Conservation (phyloP, 1,139 yeast genomes). For the Pichia norvegensis region DNA sequence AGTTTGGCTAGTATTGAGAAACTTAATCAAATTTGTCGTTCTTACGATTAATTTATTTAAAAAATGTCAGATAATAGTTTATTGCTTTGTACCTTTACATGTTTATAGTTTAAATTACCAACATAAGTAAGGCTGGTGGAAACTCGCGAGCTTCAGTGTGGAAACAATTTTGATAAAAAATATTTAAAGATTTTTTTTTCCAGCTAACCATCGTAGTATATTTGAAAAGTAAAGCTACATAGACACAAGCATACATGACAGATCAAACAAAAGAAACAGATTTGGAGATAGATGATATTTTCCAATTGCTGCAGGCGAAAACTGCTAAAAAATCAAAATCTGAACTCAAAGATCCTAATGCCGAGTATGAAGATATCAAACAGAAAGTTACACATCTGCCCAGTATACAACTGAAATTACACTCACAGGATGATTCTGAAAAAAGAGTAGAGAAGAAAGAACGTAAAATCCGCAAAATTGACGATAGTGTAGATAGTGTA, state of each 20-base stretch:
- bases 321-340: neutral
- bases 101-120: neutral
- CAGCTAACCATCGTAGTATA: too few species aligned
- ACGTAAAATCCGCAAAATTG: conserved; percentile 27
- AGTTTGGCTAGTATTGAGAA: conserved; percentile 85
- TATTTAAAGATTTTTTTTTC: too few species aligned
- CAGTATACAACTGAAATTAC: conserved; percentile 12
- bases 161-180: too few species aligned
- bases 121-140: too few species aligned
- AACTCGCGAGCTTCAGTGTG: too few species aligned
- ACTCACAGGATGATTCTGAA: conserved; percentile 1
- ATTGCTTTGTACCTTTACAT: neutral
- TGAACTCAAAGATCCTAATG: conserved; percentile 1
- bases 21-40: conserved; percentile 45
- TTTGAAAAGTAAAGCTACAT: too few species aligned
- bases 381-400: conserved; percentile 21
- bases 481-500: conserved; percentile 42
- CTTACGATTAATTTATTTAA: conserved; percentile 4
- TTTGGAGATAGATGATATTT: conserved; percentile 23
- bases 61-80: neutral
- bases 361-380: conserved; percentile 21
- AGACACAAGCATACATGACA: neutral
- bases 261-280: conserved; percentile 1
- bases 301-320: conserved; percentile 15
- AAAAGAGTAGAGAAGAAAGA: neutral